phyloP scores from a whole-genome alignment of 805 yeast species.

The Candida ipomoeae region DNA sequence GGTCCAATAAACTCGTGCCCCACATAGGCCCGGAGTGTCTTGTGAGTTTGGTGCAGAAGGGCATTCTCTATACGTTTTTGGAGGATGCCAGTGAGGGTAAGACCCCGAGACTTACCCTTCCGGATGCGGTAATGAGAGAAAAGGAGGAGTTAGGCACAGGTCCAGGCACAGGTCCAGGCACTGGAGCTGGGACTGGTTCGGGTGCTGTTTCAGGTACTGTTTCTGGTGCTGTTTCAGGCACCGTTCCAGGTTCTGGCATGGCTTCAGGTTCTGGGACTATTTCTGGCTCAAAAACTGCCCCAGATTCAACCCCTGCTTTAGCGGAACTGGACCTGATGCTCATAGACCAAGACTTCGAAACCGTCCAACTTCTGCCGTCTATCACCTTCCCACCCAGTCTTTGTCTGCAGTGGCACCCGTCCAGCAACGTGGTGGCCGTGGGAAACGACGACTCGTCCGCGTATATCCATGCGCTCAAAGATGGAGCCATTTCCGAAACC shows the following conservation, averaged over 20 bases:
- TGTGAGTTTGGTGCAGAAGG: constrained; percentile 80
- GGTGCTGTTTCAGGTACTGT: not conserved
- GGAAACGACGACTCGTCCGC: constrained; percentile 51
- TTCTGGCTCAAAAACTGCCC: not conserved
- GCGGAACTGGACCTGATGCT: too few relatives aligned
- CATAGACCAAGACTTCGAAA: constrained; percentile 13
- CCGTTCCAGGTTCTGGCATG: not conserved
- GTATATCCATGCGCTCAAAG: constrained; percentile 35
- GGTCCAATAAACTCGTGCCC: constrained; percentile 38
- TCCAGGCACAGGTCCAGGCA: not conserved
- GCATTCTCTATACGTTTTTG: constrained; percentile 71
- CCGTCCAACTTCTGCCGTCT: constrained; percentile 36
- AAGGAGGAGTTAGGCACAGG: constrained; percentile 19
- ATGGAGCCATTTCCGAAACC: constrained; percentile 26
- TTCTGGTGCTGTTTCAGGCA: not conserved
- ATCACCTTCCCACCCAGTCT: constrained; percentile 42
- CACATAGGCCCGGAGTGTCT: constrained; percentile 74
- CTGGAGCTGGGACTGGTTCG: not conserved
- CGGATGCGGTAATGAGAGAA: constrained; percentile 50
- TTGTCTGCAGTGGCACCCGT: constrained; percentile 56
- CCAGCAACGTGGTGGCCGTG: constrained; percentile 45
- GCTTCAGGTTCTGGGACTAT: too few relatives aligned
- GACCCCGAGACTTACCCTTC: constrained; percentile 26
- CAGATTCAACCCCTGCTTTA: not conserved
- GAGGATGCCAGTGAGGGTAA: constrained; percentile 48